Evolutionary conservation across 2,329 filamentous ascomycete species (phyloP), one percentile per base, ranked within the genome.

Genomic region (Ophiognomonia clavigignenti-juglandacearum): DNA sequence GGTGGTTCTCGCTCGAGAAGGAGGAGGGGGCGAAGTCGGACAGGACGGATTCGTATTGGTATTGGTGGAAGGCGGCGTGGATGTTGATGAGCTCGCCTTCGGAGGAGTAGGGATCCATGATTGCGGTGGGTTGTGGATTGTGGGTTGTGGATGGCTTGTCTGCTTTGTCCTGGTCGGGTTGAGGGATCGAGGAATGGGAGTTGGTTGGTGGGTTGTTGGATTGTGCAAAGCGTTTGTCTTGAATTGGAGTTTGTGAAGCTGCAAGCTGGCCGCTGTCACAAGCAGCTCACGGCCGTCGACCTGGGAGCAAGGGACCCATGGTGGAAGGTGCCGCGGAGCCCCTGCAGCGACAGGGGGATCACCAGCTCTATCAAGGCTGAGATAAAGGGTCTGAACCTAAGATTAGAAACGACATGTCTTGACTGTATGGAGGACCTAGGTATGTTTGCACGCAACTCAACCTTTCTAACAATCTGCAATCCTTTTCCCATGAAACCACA

Each of bases 21-120:
- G 83, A 75, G 6, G 85, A 82, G 36, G 83, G 85, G 67, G 95
- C 86, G 70, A 90, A 95, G 42, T 52, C 50, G 71, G 93, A 85
- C 67, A 95, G 68, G 54, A 95, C 91, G 62, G 85, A 77, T 62
- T 88, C 79, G 76, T 88, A 96, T 74, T 95, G 91, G 63, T 88
- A 90, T 66, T 85, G 80, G 66, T 85, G 77, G 70, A 85, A 86
- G 68, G 80, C 67, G 67, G 80, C 85, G 71, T 85, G 80, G 55
- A 86, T 78, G 69, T 83, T 85, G 64, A 86, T 78, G 58, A 86
- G 70, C 71, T 86, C 83, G 69, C 82, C 82, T 67, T 86, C 82
- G 54, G 81, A 75, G 39, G 81, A 85, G 65, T 83, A 86, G 56
- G 82, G 81, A 65, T 86, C 82, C 82, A 86, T 86, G 31, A 11